These are phyloP conservation scores for Massospora cicadina DNA, from an alignment of 371 early-diverging fungal species.

Conservation along the genomic window DNA sequence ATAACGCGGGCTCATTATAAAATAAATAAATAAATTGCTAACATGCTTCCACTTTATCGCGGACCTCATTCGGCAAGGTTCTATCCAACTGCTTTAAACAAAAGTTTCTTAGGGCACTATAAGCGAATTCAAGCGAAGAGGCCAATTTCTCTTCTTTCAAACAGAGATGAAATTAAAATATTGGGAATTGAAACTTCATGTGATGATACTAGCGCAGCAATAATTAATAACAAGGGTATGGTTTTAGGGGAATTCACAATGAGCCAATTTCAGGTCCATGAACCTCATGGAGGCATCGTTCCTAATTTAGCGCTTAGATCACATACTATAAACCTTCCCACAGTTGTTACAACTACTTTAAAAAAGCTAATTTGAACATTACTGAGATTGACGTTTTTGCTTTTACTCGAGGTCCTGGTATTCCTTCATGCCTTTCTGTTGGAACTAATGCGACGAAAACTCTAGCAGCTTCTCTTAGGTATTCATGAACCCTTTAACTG, in stretches of 20 bases:
- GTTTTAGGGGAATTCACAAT: slow-evolving; percentile 44
- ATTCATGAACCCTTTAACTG: slow-evolving; percentile 5
- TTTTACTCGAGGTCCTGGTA: slow-evolving; percentile 67
- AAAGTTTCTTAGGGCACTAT: too few relatives aligned
- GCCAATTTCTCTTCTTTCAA: too few relatives aligned
- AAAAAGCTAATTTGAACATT: slow-evolving; percentile 26
- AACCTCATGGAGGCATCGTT: slow-evolving; percentile 64
- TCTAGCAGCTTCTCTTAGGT: slow-evolving; percentile 45
- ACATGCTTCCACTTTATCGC: too few relatives aligned
- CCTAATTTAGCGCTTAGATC: slow-evolving; percentile 53
- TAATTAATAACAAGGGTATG: slow-evolving; percentile 46
- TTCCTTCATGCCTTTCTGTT: slow-evolving; percentile 54
- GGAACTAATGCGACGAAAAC: slow-evolving; percentile 63
- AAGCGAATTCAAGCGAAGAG: too few relatives aligned
- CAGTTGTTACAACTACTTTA: slow-evolving; percentile 40
- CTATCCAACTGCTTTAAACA: too few relatives aligned
- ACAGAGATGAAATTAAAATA: slow-evolving; percentile 21
- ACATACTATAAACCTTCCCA: slow-evolving; percentile 46
- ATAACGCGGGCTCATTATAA: too few relatives aligned
- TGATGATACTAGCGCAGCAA: slow-evolving; percentile 67
- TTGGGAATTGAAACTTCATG: slow-evolving; percentile 70
- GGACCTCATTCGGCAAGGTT: too few relatives aligned
- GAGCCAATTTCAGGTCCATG: slow-evolving; percentile 53
- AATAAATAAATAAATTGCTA: too few relatives aligned
- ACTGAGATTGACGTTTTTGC: slow-evolving; percentile 61